These are phyloP conservation scores for Fusarium euwallaceae DNA, from an alignment of 2,329 filamentous ascomycete species.

Conservation along the genomic window DNA sequence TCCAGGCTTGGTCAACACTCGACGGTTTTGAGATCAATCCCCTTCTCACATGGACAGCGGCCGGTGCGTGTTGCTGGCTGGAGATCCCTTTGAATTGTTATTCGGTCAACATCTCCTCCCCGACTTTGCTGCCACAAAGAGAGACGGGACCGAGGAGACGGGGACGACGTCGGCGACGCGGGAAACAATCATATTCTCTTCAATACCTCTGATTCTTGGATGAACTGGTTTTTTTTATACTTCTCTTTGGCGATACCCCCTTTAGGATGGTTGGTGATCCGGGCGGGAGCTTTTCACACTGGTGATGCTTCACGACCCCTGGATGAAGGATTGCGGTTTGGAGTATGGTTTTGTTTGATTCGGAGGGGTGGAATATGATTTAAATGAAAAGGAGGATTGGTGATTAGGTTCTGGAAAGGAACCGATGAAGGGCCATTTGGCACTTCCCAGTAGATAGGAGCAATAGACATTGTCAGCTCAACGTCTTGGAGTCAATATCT, in stretches of 20 bases:
- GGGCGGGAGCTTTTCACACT: constrained; percentile 5
- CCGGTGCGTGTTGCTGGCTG: constrained; percentile 41
- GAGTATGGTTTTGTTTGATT: constrained; percentile 48
- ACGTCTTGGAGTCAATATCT: not conserved
- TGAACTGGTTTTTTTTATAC: constrained; percentile 41
- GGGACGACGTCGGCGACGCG: constrained; percentile 43
- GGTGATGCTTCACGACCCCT: not conserved
- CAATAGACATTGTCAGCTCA: constrained; percentile 41
- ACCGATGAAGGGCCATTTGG: constrained; percentile 40
- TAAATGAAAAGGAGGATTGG: constrained; percentile 45
- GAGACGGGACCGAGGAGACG: constrained; percentile 39
- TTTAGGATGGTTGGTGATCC: constrained; percentile 45
- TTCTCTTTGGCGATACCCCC: constrained; percentile 54
- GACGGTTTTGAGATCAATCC: constrained; percentile 44
- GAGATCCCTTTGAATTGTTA: constrained; percentile 37
- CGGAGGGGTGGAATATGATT: constrained; percentile 45
- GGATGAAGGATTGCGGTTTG: constrained; percentile 49
- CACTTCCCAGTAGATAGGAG: constrained; percentile 43
- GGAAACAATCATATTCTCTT: constrained; percentile 43
- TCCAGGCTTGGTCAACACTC: constrained; percentile 34
- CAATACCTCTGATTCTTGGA: constrained; percentile 42
- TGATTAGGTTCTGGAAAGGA: constrained; percentile 37
- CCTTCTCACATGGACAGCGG: constrained; percentile 18
- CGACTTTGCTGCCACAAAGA: constrained; percentile 42
- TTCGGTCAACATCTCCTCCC: constrained; percentile 45